phyloP scores from a whole-genome alignment of 108 stramenopile genomes.

The Schizochytrium sp. region DNA sequence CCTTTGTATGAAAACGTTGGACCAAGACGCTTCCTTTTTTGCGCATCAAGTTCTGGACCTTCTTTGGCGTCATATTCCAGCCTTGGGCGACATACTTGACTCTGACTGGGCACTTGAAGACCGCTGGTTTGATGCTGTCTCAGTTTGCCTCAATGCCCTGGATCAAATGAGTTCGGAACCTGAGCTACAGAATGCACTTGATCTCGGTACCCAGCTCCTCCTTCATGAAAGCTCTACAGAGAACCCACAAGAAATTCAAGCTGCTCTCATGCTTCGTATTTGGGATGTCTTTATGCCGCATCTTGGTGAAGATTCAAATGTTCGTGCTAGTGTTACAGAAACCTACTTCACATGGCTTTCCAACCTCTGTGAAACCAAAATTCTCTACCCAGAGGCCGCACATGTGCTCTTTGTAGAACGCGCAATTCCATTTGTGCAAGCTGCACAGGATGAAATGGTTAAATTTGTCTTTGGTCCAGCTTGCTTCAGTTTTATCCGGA shows the following conservation, averaged over 20 bases:
- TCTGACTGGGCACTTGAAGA: not conserved
- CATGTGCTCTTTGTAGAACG: not conserved
- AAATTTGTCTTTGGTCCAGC: not conserved
- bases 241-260: not conserved
- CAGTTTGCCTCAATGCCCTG: not conserved
- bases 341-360: constrained; percentile 30
- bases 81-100: constrained; percentile 31
- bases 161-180: not conserved
- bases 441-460: not conserved
- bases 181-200: not conserved
- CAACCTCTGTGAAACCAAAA: not conserved
- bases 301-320: not conserved
- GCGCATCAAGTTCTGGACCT: constrained; percentile 34
- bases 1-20: not conserved
- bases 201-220: constrained; percentile 52
- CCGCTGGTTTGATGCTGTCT: constrained; percentile 44
- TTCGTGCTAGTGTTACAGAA: not conserved
- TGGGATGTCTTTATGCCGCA: constrained; percentile 23
- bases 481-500: constrained; percentile 25
- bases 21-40: constrained; percentile 7
- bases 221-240: not conserved
- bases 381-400: not conserved
- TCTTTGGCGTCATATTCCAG: not conserved
- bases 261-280: not conserved
- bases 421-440: not conserved